These are phyloP conservation scores for Ustilago shanxiensis DNA, from an alignment of 1,284 basidiomycete genomes.

Conservation along the genomic window DNA sequence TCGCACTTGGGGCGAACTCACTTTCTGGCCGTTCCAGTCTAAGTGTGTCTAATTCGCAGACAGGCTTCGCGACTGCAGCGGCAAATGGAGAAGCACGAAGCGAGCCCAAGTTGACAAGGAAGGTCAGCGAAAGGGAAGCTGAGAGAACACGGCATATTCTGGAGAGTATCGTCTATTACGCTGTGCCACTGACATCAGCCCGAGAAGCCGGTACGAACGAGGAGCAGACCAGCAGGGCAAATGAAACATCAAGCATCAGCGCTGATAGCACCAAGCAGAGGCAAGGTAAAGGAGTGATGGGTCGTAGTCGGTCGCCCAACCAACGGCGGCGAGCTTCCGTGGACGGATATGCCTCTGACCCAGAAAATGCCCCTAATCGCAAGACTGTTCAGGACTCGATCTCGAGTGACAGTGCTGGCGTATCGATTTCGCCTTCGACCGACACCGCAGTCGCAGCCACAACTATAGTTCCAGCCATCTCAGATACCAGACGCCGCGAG, in stretches of 20 bases:
- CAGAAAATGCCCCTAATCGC: constrained; percentile 28
- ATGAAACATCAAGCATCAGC: neutral
- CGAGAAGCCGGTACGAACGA: neutral
- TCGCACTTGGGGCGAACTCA: constrained; percentile 39
- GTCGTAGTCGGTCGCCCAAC: constrained; percentile 11
- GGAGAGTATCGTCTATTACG: constrained; percentile 40
- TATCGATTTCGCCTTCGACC: neutral
- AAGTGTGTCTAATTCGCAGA: constrained; percentile 1
- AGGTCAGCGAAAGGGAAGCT: constrained; percentile 32
- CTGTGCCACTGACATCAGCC: constrained; percentile 18
- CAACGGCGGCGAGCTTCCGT: constrained; percentile 22
- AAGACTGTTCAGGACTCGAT: neutral
- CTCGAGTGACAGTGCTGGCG: neutral
- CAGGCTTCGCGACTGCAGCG: neutral
- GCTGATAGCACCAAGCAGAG: neutral
- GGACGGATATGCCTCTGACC: constrained; percentile 47
- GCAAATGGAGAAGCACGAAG: constrained; percentile 2
- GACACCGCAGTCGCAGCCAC: neutral
- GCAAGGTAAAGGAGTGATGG: neutral
- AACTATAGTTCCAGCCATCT: neutral
- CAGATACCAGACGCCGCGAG: constrained; percentile 25
- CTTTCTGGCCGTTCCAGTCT: constrained; percentile 31
- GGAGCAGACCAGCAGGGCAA: neutral
- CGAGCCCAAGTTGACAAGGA: constrained; percentile 16
- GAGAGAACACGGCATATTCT: constrained; percentile 35